Evolutionary conservation across 2,329 filamentous ascomycete species (phyloP).

Genomic region (Paraphaeosphaeria sporulosa): DNA sequence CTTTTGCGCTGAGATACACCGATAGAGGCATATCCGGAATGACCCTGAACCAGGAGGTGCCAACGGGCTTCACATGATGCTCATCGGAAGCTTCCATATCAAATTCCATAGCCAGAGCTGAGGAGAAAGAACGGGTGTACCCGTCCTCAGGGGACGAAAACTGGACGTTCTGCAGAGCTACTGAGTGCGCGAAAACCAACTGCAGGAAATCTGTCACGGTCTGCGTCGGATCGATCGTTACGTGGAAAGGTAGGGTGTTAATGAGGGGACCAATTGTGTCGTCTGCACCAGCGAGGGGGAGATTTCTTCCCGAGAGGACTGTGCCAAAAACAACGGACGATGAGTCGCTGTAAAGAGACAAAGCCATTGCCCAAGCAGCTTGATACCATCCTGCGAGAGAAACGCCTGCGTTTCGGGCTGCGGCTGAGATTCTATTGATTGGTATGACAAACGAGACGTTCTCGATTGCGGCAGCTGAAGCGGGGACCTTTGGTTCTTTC

Average conservation of each 20-base stretch:
- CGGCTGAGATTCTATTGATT: background rate
- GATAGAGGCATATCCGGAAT: too few species aligned
- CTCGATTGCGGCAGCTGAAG: too few species aligned
- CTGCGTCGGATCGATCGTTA: background rate
- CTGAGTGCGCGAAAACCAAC: background rate
- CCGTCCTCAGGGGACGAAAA: background rate
- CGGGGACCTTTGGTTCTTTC: too few species aligned
- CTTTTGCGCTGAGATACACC: too few species aligned
- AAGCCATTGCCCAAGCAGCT: constrained; percentile 4
- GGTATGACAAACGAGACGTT: background rate
- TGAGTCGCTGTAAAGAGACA: background rate
- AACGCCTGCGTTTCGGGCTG: background rate
- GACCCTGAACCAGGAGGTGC: too few species aligned
- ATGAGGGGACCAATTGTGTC: background rate
- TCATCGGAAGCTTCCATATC: too few species aligned
- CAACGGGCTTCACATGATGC: too few species aligned
- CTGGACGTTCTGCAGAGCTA: background rate
- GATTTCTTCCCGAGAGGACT: background rate
- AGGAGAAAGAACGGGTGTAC: background rate
- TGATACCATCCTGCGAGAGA: background rate
- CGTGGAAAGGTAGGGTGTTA: background rate
- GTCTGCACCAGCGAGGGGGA: background rate
- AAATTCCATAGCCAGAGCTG: background rate
- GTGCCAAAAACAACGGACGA: background rate
- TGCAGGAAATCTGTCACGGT: background rate